phyloP scores from a whole-genome alignment of 108 stramenopile species.

The Aureococcus anophagefferens region DNA sequence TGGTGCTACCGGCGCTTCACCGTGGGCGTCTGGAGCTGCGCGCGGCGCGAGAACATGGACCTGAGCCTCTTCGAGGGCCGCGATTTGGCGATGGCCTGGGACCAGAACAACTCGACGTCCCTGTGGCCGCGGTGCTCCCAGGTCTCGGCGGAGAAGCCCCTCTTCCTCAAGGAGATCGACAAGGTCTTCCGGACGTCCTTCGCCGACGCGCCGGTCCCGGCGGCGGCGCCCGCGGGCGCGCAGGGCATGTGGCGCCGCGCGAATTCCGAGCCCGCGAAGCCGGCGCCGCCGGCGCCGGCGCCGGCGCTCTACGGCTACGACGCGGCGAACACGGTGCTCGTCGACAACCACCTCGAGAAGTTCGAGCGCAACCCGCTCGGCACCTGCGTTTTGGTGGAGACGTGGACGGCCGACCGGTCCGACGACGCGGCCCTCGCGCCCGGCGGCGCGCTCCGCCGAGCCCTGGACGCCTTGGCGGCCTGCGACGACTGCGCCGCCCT shows the following conservation, averaged over 20 bases:
- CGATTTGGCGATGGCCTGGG: neutral
- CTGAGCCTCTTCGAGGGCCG: constrained; percentile 8
- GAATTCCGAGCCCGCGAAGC: too few relatives aligned
- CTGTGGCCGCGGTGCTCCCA: constrained; percentile 16
- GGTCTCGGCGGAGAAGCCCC: constrained; percentile 14
- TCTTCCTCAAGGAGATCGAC: constrained; percentile 18
- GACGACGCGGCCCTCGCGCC: neutral
- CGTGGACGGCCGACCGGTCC: neutral
- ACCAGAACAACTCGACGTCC: constrained; percentile 7
- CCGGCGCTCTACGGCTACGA: neutral
- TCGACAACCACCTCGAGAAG: constrained; percentile 26
- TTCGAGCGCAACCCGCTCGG: constrained; percentile 20
- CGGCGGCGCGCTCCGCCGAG: neutral
- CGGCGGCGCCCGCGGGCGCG: neutral
- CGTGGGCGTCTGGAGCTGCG: constrained; percentile 18
- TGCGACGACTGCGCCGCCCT: too few relatives aligned
- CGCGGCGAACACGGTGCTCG: constrained; percentile 3
- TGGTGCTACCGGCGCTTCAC: constrained; percentile 19
- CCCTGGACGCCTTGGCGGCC: too few relatives aligned
- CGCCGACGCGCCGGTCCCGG: neutral
- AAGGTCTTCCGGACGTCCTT: neutral
- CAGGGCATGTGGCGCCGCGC: neutral
- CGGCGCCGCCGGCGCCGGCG: too few relatives aligned
- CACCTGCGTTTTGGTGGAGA: constrained; percentile 13
- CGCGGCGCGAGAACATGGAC: constrained; percentile 14